Evolutionary conservation across 1,284 basidiomycete species (phyloP), one percentile per base, ranked within the genome.

Genomic region (Gastroboletus turbinatus): DNA sequence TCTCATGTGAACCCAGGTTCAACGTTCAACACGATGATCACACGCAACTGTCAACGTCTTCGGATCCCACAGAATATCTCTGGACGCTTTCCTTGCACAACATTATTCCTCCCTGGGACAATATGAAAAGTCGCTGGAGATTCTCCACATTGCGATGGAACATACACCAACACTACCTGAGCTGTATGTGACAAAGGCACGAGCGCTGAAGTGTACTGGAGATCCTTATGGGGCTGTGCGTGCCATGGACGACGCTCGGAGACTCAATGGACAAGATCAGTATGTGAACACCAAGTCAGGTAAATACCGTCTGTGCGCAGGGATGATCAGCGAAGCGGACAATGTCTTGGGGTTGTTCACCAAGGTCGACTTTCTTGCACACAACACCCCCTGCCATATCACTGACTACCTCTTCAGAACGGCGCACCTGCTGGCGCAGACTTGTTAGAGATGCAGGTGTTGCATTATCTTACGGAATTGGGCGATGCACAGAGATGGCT

Each of bases 161-260:
- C 96, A 99, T 69, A 97, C 97, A 0, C 96, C 97, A 0, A 96
- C 96, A 0, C 76, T 99, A 1, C 96, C 97, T 0, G 97, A 99
- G 64, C 76, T 99, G 27, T 85, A 90, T 67, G 90, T 92, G 73
- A 87, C 88, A 58, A 88, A 87, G 64, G 97, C 88, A 0, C 87
- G 93, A 5, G 82, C 94, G 25, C 76, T 97, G 47, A 99, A 99
- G 70, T 85, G 95, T 5, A 82, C 87, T 0, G 96, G 96, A 0
- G 94, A 98, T 63, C 77, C 81, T 2, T 73, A 81, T 39, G 88
- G 86, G 0, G 96, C 96, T 0, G 90, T 91, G 0, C 73, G 79
- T 29, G 81, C 82, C 43, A 84, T 96, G 76, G 89, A 96, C 64
- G 88, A 92, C 29, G 96, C 96, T 0, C 79, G 95, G 46, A 70